phyloP scores from a whole-genome alignment of 768 basidiomycete genomes.

The Glaciozyma antarctica region DNA sequence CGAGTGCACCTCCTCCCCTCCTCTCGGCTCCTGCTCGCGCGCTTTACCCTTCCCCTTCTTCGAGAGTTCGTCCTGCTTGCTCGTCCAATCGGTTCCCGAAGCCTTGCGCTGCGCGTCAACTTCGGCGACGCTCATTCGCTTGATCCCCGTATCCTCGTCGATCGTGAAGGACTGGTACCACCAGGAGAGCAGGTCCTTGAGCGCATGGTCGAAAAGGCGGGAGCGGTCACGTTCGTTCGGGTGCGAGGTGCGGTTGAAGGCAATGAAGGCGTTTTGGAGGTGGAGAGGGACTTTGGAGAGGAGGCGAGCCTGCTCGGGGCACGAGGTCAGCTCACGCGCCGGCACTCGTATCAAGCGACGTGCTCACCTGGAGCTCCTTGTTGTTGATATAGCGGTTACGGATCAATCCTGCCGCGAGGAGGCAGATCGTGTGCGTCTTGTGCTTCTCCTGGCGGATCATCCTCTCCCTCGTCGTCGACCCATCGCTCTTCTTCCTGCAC shows the following conservation, averaged over 20 bases:
- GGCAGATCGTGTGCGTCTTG: slow-evolving; percentile 76
- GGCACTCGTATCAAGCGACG: background rate
- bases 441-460: slow-evolving; percentile 67
- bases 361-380: slow-evolving; percentile 63
- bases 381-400: slow-evolving; percentile 83
- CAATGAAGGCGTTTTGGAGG: slow-evolving; percentile 68
- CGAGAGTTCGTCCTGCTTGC: background rate
- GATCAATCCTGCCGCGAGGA: slow-evolving; percentile 61
- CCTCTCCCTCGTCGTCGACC: slow-evolving; percentile 46
- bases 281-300: slow-evolving; percentile 73
- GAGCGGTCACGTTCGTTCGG: slow-evolving; percentile 75
- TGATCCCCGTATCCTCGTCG: slow-evolving; percentile 36
- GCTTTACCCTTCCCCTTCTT: background rate
- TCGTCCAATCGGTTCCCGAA: slow-evolving; percentile 9
- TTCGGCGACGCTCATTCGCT: background rate
- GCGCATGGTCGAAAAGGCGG: slow-evolving; percentile 73
- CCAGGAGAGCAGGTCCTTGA: slow-evolving; percentile 68
- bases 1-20: background rate
- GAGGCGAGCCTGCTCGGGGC: slow-evolving; percentile 59
- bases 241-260: slow-evolving; percentile 68
- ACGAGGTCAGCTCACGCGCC: background rate
- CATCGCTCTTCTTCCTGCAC: slow-evolving; percentile 6
- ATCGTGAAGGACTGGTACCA: slow-evolving; percentile 65
- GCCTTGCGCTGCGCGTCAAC: slow-evolving; percentile 17
- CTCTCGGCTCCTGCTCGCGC: background rate